Evolutionary conservation across 495 filamentous ascomycete genomes (phyloP), one percentile per base, ranked within the genome.

Genomic region (Aspergillus affinis): DNA sequence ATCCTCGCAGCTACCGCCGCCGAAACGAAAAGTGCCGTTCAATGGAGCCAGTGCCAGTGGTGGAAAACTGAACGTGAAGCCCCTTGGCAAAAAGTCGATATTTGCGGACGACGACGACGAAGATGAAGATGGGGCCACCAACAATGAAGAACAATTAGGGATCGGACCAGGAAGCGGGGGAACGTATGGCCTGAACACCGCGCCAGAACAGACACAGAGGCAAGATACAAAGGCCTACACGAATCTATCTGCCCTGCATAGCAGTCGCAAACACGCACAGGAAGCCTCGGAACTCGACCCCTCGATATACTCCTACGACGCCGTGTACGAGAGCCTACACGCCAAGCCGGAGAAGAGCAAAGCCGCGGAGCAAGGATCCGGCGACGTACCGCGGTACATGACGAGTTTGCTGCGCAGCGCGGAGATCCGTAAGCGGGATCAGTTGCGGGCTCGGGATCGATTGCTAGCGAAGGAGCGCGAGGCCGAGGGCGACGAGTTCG

Each of bases 401-500:
- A 79, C 78, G 48, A 84, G 84, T 49, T 74, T 98, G 23, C 75
- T 97, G 20, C 84, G 86, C 13, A 90, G 91, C 1, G 92, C 94
- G 2, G 90, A 92, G 59, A 72, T 91, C 30, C 87, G 95, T 30
- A 96, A 97, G 73, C 89, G 92, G 26, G 94, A 97, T 74, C 86
- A 90, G 51, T 77, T 90, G 36, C 86, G 95, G 9, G 94, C 94
- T 15, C 88, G 91, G 62, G 94, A 98, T 71, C 90, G 91, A 68
- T 79, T 91, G 71, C 77, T 98, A 29, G 87, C 90, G 64, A 86
- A 87, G 49, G 95, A 98, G 71, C 85, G 94, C 41, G 95, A 93
- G 63, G 89, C 87, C 0, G 94, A 98, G 74, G 94, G 94, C 10
- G 95, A 97, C 15, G 91, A 93, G 73, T 97, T 91, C 68, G 89